Evolutionary conservation across 2,329 filamentous ascomycete species (phyloP).

Genomic region (Botrytis deweyae): DNA sequence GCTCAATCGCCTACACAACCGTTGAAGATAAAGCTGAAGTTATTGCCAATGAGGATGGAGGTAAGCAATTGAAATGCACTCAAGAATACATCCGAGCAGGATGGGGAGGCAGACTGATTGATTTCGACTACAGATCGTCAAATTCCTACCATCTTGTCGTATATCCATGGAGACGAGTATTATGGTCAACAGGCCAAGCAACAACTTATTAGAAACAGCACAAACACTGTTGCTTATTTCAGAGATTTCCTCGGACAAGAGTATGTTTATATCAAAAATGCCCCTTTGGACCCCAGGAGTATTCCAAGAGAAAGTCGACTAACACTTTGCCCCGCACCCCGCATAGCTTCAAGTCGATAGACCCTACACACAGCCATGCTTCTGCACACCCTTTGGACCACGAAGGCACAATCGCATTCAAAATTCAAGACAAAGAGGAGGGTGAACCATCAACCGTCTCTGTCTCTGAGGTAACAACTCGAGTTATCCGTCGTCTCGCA

Average conservation of each 20-base stretch:
- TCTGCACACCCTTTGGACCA: slow-evolving; percentile 84
- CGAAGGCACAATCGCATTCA: slow-evolving; percentile 73
- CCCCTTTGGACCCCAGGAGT: not conserved
- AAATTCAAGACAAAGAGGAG: slow-evolving; percentile 73
- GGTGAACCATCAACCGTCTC: slow-evolving; percentile 65
- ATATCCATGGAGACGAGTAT: slow-evolving; percentile 94
- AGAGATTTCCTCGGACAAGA: slow-evolving; percentile 93
- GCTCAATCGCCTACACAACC: slow-evolving; percentile 92
- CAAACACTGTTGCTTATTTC: slow-evolving; percentile 94
- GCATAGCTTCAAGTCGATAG: slow-evolving; percentile 83
- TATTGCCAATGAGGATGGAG: slow-evolving; percentile 98
- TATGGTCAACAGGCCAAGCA: slow-evolving; percentile 93
- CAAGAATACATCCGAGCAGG: not conserved
- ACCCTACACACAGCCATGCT: slow-evolving; percentile 90
- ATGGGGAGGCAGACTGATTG: slow-evolving; percentile 25
- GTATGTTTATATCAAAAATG: slow-evolving; percentile 49
- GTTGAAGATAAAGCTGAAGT: slow-evolving; percentile 94
- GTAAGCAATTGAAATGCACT: slow-evolving; percentile 49
- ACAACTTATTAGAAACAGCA: slow-evolving; percentile 87
- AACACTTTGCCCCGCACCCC: slow-evolving; percentile 28
- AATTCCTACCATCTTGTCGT: slow-evolving; percentile 91
- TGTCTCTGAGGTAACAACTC: slow-evolving; percentile 78
- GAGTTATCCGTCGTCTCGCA: slow-evolving; percentile 79
- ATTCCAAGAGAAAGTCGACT: slow-evolving; percentile 21
- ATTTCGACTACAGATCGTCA: slow-evolving; percentile 70